These are phyloP conservation scores for Daedaleopsis sinensis DNA, from an alignment of 768 basidiomycete species.

Conservation along the genomic window DNA sequence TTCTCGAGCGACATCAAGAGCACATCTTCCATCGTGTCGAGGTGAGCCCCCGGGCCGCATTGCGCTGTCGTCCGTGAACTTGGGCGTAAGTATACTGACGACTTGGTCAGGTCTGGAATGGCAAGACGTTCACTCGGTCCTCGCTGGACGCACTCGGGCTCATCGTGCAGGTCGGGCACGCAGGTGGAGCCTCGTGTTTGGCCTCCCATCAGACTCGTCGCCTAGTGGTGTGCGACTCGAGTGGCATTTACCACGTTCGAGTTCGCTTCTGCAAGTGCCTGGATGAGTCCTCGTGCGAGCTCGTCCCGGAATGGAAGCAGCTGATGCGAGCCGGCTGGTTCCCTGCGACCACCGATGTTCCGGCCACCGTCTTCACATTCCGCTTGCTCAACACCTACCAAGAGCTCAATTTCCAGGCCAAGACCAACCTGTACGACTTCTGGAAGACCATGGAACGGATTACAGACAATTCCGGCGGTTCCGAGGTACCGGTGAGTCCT, in stretches of 20 bases:
- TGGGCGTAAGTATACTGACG: too few species aligned
- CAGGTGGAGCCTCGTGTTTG: too few species aligned
- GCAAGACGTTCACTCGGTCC: not conserved
- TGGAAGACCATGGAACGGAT: slow-evolving; percentile 27
- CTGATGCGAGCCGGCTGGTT: too few species aligned
- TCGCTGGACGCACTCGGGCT: not conserved
- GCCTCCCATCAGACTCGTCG: too few species aligned
- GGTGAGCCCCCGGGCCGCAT: too few species aligned
- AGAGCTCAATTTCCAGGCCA: slow-evolving; percentile 35
- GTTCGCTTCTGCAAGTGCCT: too few species aligned
- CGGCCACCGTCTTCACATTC: slow-evolving; percentile 35
- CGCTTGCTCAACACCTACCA: slow-evolving; percentile 35
- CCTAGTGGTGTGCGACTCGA: too few species aligned
- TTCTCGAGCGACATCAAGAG: not conserved
- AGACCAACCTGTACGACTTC: slow-evolving; percentile 37
- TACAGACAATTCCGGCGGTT: slow-evolving; percentile 33
- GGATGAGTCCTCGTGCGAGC: too few species aligned
- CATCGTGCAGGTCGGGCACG: not conserved
- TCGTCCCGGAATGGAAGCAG: too few species aligned
- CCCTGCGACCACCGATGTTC: slow-evolving; percentile 33
- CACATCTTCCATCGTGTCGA: not conserved
- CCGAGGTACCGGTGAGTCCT: slow-evolving; percentile 9
- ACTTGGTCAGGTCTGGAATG: not conserved
- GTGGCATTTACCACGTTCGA: too few species aligned
- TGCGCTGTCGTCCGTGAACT: too few species aligned